Evolutionary conservation across 1,284 basidiomycete species (phyloP), one percentile per base, ranked within the genome.

Genomic region (Pseudozyma thailandica): DNA sequence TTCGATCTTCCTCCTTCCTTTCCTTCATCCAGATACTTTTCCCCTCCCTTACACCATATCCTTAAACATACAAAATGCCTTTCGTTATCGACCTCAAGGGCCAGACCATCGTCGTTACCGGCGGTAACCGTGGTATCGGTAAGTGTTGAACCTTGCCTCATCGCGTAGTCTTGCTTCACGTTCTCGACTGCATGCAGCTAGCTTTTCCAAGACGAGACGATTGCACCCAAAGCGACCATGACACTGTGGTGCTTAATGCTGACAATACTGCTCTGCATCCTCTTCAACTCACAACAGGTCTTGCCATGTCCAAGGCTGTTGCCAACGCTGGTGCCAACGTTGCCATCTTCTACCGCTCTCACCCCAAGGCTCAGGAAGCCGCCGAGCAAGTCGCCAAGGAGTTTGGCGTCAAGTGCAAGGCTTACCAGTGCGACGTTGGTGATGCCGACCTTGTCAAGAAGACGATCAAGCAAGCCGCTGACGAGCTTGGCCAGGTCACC

Each of bases 61-160:
- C 13, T 38, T n/a, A 38, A 18, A 8, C 28, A n/a, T 18, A 5
- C 18, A 58, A 50, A 44, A 73, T 73, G 71, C 64, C 65, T 60
- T 73, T 61, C 51, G 65, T 69, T 35, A 73, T 73, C 42, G 71
- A 73, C 51, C 64, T 73, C 53, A 50, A 60, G 52, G 71, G 71
- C 52, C 71, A 73, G 61, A 82, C 80, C 55, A 66, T 82, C 62
- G 66, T 82, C 60, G 88, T 92, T 41, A 90, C 91, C 44, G 80
- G 80, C 47, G 80, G 80, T 50, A 81, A 81, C 74, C 78, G 80
- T 49, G 80, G 79, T 63, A 81, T 81, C 43, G 78, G 76, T 75
- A 57, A 70, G 75, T 77, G n/a, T n/a, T 30, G 4, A 26, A 6
- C 8, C n/a, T 18, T 7, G 5, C 39, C 2, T 23, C 23, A 16